Conservation (phyloP, 2,329 filamentous ascomycete species). For the Ilyonectria sp. region DNA sequence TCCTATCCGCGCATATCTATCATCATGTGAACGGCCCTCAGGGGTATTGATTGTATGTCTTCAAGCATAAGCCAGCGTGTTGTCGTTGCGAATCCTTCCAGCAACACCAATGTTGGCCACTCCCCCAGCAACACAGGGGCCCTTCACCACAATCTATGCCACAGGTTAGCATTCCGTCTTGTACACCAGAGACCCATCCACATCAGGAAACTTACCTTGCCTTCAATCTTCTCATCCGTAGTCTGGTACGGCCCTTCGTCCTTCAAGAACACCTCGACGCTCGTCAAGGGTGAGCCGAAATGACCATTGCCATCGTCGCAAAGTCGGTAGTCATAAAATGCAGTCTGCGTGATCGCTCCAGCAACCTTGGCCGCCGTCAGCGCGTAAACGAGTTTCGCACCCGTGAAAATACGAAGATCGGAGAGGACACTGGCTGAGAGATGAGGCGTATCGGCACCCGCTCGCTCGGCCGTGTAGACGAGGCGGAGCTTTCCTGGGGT, state of each 20-base stretch:
- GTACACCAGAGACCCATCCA: too few species aligned
- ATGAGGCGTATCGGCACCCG: conserved; percentile 72
- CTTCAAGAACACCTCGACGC: conserved; percentile 82
- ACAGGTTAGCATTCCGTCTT: conserved; percentile 30
- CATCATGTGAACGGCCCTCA: conserved; percentile 5
- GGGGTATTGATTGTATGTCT: conserved; percentile 1
- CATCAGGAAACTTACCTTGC: conserved; percentile 68
- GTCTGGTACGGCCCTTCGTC: conserved; percentile 74
- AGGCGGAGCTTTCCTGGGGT: conserved; percentile 83
- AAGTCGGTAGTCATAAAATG: conserved; percentile 87
- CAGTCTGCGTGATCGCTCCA: conserved; percentile 89
- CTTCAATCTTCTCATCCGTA: conserved; percentile 72
- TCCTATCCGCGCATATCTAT: conserved; percentile 11
- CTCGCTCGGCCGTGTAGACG: conserved; percentile 83
- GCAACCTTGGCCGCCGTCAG: conserved; percentile 87
- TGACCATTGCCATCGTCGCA: conserved; percentile 65
- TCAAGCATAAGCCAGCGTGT: conserved; percentile 75
- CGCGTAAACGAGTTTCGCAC: conserved; percentile 87
- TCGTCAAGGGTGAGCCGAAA: conserved; percentile 87
- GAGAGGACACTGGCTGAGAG: conserved; percentile 81
- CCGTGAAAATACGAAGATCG: conserved; percentile 85
- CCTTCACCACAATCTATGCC: conserved; percentile 76
- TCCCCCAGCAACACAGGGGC: conserved; percentile 80
- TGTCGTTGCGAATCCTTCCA: conserved; percentile 78
- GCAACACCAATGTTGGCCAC: conserved; percentile 75